A percentile compares a stretch with the other conserved stretches of the same genome.
Conservation (phyloP, 1,139 yeast genomes). For the Taphrina confusa region DNA sequence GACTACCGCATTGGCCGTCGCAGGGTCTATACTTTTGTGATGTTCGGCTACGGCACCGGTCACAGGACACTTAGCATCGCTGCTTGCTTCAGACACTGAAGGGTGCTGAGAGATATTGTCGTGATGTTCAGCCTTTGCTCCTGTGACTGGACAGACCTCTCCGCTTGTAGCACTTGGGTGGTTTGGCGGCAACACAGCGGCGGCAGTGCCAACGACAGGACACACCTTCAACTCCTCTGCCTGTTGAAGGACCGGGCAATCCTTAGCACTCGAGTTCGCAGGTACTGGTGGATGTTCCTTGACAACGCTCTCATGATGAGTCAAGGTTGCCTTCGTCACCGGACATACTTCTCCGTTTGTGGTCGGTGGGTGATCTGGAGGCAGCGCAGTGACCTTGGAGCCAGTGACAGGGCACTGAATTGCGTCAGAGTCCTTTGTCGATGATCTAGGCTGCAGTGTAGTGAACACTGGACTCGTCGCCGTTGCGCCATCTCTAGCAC, state of each 20-base stretch:
- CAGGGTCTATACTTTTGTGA: conserved; percentile 1
- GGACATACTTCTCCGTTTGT: conserved; percentile 30
- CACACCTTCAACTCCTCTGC: conserved; percentile 29
- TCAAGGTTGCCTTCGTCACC: conserved; percentile 26
- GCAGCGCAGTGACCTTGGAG: conserved; percentile 12
- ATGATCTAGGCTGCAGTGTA: background rate
- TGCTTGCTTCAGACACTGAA: conserved; percentile 11
- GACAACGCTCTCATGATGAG: conserved; percentile 23
- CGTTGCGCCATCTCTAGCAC: background rate
- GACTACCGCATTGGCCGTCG: background rate
- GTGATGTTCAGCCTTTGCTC: conserved; percentile 26
- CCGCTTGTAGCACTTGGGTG: conserved; percentile 19
- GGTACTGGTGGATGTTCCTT: conserved; percentile 24
- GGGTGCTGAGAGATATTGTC: conserved; percentile 18
- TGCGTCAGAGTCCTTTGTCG: background rate
- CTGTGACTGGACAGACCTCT: conserved; percentile 24
- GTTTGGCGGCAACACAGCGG: conserved; percentile 18
- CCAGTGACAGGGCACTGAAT: conserved; percentile 32
- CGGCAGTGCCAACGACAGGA: conserved; percentile 27
- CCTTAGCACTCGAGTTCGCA: conserved; percentile 17
- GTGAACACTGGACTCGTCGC: conserved; percentile 1
- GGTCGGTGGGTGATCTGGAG: conserved; percentile 33
- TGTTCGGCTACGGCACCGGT: conserved; percentile 22
- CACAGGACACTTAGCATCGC: conserved; percentile 24
- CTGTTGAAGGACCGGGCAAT: conserved; percentile 24